A percentile compares a stretch with the other conserved stretches of the same genome.
These are phyloP conservation scores for Podaxis pistillaris DNA, from an alignment of 768 basidiomycete species.

Conservation along the genomic window DNA sequence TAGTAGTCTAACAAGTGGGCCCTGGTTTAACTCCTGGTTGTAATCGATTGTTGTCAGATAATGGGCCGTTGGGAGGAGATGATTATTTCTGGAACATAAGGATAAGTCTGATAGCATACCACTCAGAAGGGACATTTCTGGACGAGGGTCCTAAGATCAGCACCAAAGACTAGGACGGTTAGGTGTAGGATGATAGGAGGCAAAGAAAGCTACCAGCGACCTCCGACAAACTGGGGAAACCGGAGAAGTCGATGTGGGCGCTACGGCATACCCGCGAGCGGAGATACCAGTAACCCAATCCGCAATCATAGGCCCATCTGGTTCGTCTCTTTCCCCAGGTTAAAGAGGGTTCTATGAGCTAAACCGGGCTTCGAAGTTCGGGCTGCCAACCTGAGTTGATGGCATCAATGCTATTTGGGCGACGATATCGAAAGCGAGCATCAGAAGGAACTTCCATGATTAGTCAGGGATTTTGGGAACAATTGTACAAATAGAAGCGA, in stretches of 20 bases:
- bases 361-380: not conserved
- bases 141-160: not conserved
- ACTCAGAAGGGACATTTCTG: not conserved
- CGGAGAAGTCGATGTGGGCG: not conserved
- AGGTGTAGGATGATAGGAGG: slow-evolving; percentile 10
- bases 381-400: not conserved
- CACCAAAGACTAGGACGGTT: not conserved
- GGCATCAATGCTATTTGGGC: slow-evolving; percentile 2
- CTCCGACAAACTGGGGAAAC: not conserved
- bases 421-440: not conserved
- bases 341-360: not conserved
- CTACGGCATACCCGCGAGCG: slow-evolving; percentile 5
- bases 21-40: not conserved
- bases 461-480: not conserved
- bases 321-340: not conserved
- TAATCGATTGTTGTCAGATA: not conserved
- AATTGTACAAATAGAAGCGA: slow-evolving; percentile 10
- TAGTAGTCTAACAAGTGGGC: too few relatives aligned
- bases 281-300: not conserved
- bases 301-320: not conserved
- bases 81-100: not conserved
- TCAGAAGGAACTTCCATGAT: slow-evolving; percentile 1
- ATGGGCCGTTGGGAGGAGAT: not conserved
- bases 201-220: not conserved
- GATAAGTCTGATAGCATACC: not conserved